Base-by-base conservation (phyloP, 257 asterid species). In the Nemophila menziesii region DNA sequence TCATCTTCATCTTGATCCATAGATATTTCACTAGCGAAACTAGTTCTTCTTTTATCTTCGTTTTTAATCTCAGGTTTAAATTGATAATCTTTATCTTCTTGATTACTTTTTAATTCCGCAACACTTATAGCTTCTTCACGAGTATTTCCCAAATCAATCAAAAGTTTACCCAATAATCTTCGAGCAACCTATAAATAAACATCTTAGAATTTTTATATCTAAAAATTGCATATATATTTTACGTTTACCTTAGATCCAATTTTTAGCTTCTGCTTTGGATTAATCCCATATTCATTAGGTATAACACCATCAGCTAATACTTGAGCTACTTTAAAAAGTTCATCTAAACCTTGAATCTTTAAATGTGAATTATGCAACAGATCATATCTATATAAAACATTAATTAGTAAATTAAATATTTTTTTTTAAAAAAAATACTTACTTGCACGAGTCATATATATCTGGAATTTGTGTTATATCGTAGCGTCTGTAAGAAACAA, bases 371-470 rank as follows among this genome's bases (percentile, higher is more conserved):
- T 90, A 63, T 90, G 99, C 89, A 90, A 65, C 58, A 90, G 92
- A 70, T 90, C 99, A 16, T 85, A 90, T 66, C 99, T 90, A 75
- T 58, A 54, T 55, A 45, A 41, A 15, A 9, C 16, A 33, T n/a
- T n/a, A n/a, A n/a, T n/a, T n/a, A n/a, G n/a, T n/a, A n/a, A n/a
- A n/a, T n/a, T n/a, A n/a, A n/a, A n/a, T n/a, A n/a, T n/a, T n/a
- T n/a, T n/a, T n/a, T n/a, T n/a, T n/a, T n/a, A n/a, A 23, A 5
- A 16, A 45, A 40, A 24, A 26, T 46, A 46, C 94, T 79, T 81
- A 90, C 99, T 90, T 90, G 99, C 87, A 77, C 29, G 99, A 90
- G 72, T 90, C 99, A 27, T 90, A 85, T 57, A 90, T 85, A 68
- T 90, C 99, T 23, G 99, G 99, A 61, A 90, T 90, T 73, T 85